Base-by-base conservation (phyloP, 352 stramenopile species). In the Phytopythium litorale region DNA sequence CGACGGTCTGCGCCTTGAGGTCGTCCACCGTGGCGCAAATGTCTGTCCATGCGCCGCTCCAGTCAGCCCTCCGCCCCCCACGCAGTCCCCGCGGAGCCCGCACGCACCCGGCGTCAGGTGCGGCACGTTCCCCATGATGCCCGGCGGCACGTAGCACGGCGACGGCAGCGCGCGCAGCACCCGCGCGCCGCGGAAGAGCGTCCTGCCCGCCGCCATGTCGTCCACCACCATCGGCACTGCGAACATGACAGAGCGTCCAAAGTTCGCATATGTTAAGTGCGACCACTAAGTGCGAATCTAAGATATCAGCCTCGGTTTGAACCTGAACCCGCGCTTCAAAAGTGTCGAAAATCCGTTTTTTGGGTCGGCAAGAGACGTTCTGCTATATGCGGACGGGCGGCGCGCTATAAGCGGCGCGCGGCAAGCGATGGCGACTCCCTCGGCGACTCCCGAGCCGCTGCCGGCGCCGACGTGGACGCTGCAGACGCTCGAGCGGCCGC, bases 121-220 rank as follows among this genome's bases (percentile, higher is more conserved):
- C 23, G 84, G 81, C 37, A 91, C 70, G 59, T 84, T 89, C 56
- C 81, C 84, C 28, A 73, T 70, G 63, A 91, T 72, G 21, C 76
- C 83, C 23, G 84, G 70, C 35, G 84, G 81, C 25, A 93, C 64
- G 70, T 89, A 93, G 66, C 84, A 93, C 35, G 84, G 84, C 68
- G 84, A 90, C 42, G 65, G 16, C 21, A 83, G 38, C 37, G 63
- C 58, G 46, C 61, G 32, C 50, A 83, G 64, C 52, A 83, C 64
- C 19, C 64, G 73, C 42, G 67, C 71, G 28, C 60, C 60, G 59
- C 67, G 73, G 54, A 81, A 77, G 57, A 84, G 63, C 55, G 62
- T 28, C 50, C 28, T 56, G 23, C 53, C 30, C 19, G 60, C 42
- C 42, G 55, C 40, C 30, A 48, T 49, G 50, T 58, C 55, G 19